Evolutionary conservation across 495 filamentous ascomycete genomes (phyloP).

Genomic region (Penicillium malachiteum): DNA sequence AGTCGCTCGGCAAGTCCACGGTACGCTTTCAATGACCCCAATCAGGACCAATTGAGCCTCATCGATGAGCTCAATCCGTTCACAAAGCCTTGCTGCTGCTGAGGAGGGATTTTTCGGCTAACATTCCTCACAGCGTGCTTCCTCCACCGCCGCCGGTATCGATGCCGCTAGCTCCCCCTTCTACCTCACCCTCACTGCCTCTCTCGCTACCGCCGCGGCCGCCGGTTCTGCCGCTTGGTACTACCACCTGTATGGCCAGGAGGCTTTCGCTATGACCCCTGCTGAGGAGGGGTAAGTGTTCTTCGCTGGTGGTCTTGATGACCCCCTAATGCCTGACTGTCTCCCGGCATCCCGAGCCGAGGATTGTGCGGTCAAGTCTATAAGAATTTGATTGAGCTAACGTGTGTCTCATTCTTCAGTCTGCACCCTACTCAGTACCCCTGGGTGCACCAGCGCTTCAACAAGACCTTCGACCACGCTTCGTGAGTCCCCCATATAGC

Average conservation of each 20-base stretch:
- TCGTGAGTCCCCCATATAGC: conserved; percentile 61
- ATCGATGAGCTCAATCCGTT: conserved; percentile 33
- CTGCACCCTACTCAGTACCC: conserved; percentile 90
- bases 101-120: conserved; percentile 20
- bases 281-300: conserved; percentile 92
- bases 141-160: conserved; percentile 49
- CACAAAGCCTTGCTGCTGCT: conserved; percentile 1
- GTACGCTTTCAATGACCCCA: conserved; percentile 38
- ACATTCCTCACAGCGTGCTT: conserved; percentile 38
- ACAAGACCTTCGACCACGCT: conserved; percentile 94
- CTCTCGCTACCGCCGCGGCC: conserved; percentile 78
- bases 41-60: conserved; percentile 31
- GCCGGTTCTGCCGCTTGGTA: conserved; percentile 91
- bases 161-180: conserved; percentile 52
- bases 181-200: conserved; percentile 73
- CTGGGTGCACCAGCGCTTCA: conserved; percentile 88
- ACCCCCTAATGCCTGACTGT: conserved; percentile 10
- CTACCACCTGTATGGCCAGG: conserved; percentile 88
- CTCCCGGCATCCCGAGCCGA: conserved; percentile 32
- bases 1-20: conserved; percentile 50
- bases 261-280: conserved; percentile 84
- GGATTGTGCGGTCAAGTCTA: conserved; percentile 24
- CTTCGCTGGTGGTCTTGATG: conserved; percentile 10
- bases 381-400: conserved; percentile 15
- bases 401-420: conserved; percentile 43